Evolutionary conservation across 345 rosid species (phyloP), one percentile per base, ranked within the genome.

Genomic region (Laguncularia racemosa): DNA sequence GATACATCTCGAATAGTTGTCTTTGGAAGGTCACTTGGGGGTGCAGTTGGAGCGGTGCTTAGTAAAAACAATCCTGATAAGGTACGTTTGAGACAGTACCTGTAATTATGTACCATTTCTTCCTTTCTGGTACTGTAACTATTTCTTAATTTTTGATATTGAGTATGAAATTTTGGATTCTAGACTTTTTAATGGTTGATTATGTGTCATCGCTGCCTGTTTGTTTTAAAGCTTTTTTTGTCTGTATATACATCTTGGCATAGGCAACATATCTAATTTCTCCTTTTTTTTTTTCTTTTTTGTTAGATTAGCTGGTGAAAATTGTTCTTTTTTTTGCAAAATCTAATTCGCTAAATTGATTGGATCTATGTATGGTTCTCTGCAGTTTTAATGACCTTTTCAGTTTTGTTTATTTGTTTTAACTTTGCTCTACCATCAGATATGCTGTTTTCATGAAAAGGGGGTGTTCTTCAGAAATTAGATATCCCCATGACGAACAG

Each of bases 11-110:
- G 97, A 65, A 85, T 93, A 71, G 67, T 90, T 44, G 96, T 93
- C 1, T 93, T 93, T 67, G 99, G 99, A 71, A 85, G 99, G 71
- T 93, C 99, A 55, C 95, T 93, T 40, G 99, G 99, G 26, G 99
- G 99, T 72, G 99, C 99, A 40, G 99, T 93, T 51, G 99, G 99
- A 66, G 62, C 99, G 64, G 77, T 82, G 62, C 87, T 93, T 57
- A 71, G 92, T 49, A 87, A 79, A 80, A 93, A 84, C 76, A 93
- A 90, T 66, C 99, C 95, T 18, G 84, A 84, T 47, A 89, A 87
- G 97, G 99, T 93, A 76, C 57, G 12, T 15, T 53, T 16, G 26
- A 16, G 49, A 40, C 16, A 46, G 15, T 52, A 11, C 40, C 7
- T 6, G 11, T 33, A 33, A 4, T 7, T 33, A 1, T 33, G 40